Conservation (phyloP, 805 yeast species). For the Schwanniomyces pseudopolymorphus region DNA sequence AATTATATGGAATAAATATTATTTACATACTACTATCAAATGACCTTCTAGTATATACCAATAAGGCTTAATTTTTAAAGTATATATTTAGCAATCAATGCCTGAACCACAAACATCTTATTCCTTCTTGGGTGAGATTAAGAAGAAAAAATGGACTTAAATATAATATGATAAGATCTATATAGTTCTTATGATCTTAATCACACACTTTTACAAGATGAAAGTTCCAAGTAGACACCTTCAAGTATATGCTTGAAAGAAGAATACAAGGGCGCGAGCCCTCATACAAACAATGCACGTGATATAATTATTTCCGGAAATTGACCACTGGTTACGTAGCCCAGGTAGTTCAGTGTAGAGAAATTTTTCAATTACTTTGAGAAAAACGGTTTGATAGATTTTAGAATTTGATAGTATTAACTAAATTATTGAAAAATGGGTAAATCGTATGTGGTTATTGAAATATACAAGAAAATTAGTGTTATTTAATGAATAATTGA, state of each 20-base stretch:
- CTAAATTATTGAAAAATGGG: slow-evolving; percentile 16
- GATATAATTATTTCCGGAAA: not conserved
- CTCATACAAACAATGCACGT: not conserved
- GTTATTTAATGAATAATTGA: not conserved
- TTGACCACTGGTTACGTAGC: not conserved
- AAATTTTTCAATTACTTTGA: slow-evolving; percentile 1
- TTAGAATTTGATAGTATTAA: not conserved
- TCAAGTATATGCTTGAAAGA: not conserved
- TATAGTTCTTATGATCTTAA: too few relatives aligned
- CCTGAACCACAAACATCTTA: too few relatives aligned
- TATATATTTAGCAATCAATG: too few relatives aligned
- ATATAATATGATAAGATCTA: too few relatives aligned
- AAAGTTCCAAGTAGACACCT: too few relatives aligned
- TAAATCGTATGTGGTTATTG: slow-evolving; percentile 12
- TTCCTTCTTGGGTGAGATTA: too few relatives aligned
- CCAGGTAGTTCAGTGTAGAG: not conserved
- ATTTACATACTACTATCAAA: too few relatives aligned
- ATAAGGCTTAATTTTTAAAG: too few relatives aligned
- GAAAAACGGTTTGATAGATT: not conserved
- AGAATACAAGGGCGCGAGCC: not conserved
- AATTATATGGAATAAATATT: too few relatives aligned
- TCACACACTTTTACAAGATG: too few relatives aligned
- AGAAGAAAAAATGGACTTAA: too few relatives aligned
- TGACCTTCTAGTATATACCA: too few relatives aligned
- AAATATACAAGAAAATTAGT: not conserved